Conservation (phyloP, 768 basidiomycete genomes). For the Lactarius indigo region DNA sequence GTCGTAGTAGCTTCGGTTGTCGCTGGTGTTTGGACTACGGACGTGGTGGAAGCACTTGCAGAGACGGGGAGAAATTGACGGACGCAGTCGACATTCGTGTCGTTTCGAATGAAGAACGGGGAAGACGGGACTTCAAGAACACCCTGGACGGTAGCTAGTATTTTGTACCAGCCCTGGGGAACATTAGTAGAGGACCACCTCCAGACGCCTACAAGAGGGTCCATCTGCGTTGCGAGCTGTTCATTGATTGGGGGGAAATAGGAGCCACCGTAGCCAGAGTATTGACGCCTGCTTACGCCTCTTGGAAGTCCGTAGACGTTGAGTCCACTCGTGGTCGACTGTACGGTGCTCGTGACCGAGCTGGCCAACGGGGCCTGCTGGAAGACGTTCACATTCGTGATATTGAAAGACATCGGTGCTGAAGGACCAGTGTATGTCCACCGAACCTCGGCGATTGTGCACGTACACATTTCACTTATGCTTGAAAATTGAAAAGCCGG, state of each 20-base stretch:
- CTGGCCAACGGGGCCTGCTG: constrained; percentile 25
- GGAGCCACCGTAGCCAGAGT: constrained; percentile 8
- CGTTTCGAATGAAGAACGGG: constrained; percentile 38
- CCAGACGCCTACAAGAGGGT: constrained; percentile 32
- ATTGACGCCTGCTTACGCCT: constrained; percentile 1
- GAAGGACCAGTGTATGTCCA: constrained; percentile 29
- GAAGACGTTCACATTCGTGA: constrained; percentile 38
- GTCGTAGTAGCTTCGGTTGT: not conserved
- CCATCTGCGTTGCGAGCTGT: constrained; percentile 32
- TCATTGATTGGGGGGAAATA: constrained; percentile 25
- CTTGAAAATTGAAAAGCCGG: not conserved
- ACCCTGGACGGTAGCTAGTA: constrained; percentile 29
- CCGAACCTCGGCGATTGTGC: constrained; percentile 31
- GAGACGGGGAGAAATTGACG: constrained; percentile 17
- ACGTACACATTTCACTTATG: constrained; percentile 35
- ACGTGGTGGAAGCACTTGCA: constrained; percentile 27
- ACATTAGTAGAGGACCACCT: constrained; percentile 47
- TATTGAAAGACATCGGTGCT: constrained; percentile 32
- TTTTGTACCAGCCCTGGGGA: constrained; percentile 46
- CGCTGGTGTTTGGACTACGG: not conserved
- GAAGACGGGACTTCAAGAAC: constrained; percentile 26
- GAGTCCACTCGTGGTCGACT: not conserved
- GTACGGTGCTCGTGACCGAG: not conserved
- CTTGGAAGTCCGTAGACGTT: not conserved
- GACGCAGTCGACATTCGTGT: constrained; percentile 38